Conservation (phyloP, 2,329 filamentous ascomycete species). For the Cercospora berteroae region DNA sequence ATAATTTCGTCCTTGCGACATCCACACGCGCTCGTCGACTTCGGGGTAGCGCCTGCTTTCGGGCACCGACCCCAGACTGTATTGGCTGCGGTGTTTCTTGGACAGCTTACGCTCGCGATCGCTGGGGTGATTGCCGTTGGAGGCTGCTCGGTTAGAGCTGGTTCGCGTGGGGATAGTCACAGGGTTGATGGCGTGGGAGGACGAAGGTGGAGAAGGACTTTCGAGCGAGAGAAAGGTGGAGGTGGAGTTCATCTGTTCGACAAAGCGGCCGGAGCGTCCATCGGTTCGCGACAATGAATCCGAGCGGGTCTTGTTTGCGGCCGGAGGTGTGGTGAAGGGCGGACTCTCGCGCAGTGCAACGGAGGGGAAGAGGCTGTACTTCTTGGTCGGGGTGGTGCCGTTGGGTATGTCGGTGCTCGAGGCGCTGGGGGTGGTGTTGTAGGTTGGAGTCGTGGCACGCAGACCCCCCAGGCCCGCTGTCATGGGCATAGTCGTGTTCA, state of each 20-base stretch:
- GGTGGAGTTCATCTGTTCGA: conserved; percentile 16
- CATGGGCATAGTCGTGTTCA: background rate
- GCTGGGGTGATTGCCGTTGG: conserved; percentile 34
- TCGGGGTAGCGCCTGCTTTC: conserved; percentile 26
- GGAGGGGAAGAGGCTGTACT: conserved; percentile 13
- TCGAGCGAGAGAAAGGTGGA: conserved; percentile 3
- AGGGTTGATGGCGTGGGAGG: conserved; percentile 27
- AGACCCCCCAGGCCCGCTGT: background rate
- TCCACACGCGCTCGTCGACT: conserved; percentile 34
- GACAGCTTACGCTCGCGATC: conserved; percentile 14
- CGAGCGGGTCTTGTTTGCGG: conserved; percentile 1
- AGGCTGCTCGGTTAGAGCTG: conserved; percentile 60
- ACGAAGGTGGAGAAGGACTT: conserved; percentile 8
- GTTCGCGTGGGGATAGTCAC: conserved; percentile 66
- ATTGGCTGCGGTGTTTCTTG: conserved; percentile 30
- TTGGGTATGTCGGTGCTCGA: background rate
- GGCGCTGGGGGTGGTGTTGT: background rate
- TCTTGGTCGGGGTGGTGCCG: background rate
- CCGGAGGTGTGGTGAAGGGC: background rate
- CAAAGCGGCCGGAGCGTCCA: conserved; percentile 3
- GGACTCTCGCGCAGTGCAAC: conserved; percentile 1
- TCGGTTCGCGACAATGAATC: background rate
- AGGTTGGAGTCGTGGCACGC: background rate
- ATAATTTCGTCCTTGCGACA: conserved; percentile 27
- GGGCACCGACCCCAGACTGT: conserved; percentile 27